Evolutionary conservation across 2,329 filamentous ascomycete species (phyloP).

Genomic region (Diaporthe citri): DNA sequence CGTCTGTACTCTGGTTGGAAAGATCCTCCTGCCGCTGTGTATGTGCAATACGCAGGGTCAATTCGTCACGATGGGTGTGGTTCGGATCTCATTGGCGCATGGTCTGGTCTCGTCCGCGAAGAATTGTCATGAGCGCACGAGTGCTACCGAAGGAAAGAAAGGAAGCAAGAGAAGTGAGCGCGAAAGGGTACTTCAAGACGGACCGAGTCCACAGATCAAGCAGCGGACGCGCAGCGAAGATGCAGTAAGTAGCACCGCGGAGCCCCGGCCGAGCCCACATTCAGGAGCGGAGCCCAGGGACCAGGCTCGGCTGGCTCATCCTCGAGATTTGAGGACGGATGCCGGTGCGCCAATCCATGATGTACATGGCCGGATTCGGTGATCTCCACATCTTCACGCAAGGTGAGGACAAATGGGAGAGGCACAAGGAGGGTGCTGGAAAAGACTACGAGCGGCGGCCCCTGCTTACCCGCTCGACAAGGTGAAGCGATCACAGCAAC

Average conservation of each 20-base stretch:
- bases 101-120: neutral
- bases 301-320: slow-evolving; percentile 20
- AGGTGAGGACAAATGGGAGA: slow-evolving; percentile 38
- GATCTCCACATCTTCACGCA: slow-evolving; percentile 10
- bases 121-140: slow-evolving; percentile 6
- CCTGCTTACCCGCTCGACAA: slow-evolving; percentile 35
- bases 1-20: neutral
- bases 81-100: slow-evolving; percentile 22
- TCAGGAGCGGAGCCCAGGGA: slow-evolving; percentile 23
- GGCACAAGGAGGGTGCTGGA: slow-evolving; percentile 2
- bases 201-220: slow-evolving; percentile 22
- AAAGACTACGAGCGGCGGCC: slow-evolving; percentile 16
- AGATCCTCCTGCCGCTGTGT: neutral
- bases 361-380: slow-evolving; percentile 24
- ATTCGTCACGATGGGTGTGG: slow-evolving; percentile 11
- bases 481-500: slow-evolving; percentile 35
- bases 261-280: slow-evolving; percentile 21
- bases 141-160: neutral
- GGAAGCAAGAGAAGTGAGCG: neutral
- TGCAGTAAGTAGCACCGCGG: slow-evolving; percentile 22
- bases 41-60: slow-evolving; percentile 29
- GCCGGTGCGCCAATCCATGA: slow-evolving; percentile 21
- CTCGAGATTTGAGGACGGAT: slow-evolving; percentile 10
- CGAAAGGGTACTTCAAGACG: slow-evolving; percentile 14
- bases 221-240: slow-evolving; percentile 14